These are phyloP conservation scores for Penicillium ochrochloron DNA, from an alignment of 495 filamentous ascomycete genomes.

Conservation along the genomic window DNA sequence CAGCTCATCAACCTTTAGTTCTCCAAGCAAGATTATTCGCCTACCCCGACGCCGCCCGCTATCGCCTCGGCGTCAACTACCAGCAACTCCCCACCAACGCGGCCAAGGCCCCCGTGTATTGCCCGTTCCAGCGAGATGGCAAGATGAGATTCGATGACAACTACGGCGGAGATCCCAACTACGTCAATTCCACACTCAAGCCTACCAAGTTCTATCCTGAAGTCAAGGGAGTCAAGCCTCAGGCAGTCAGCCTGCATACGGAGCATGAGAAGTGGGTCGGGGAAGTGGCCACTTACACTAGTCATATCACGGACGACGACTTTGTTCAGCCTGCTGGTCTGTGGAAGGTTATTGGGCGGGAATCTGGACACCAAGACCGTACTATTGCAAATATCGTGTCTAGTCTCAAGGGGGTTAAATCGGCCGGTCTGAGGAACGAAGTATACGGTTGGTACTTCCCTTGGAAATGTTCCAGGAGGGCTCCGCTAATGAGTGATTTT, in stretches of 20 bases:
- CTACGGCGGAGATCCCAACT: slow-evolving; percentile 66
- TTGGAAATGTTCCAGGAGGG: not conserved
- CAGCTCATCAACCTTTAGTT: slow-evolving; percentile 35
- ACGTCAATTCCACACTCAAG: slow-evolving; percentile 44
- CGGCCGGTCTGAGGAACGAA: slow-evolving; percentile 17
- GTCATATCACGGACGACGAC: slow-evolving; percentile 25
- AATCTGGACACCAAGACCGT: slow-evolving; percentile 62
- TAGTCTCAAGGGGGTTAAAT: slow-evolving; percentile 38
- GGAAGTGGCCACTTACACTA: slow-evolving; percentile 37
- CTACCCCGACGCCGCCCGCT: slow-evolving; percentile 69
- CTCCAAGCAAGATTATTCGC: slow-evolving; percentile 72
- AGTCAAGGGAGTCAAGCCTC: slow-evolving; percentile 13
- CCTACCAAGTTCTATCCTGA: slow-evolving; percentile 28
- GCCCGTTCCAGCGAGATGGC: slow-evolving; percentile 73
- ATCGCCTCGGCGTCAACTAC: slow-evolving; percentile 70
- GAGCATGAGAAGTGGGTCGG: slow-evolving; percentile 63
- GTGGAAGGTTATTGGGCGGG: slow-evolving; percentile 58
- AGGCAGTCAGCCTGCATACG: slow-evolving; percentile 29
- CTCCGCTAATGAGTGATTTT: not conserved
- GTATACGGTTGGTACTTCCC: slow-evolving; percentile 29
- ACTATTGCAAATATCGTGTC: slow-evolving; percentile 58
- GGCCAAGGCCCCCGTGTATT: slow-evolving; percentile 53
- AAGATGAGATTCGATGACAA: slow-evolving; percentile 64
- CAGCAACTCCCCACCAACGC: slow-evolving; percentile 53
- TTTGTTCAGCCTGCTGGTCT: slow-evolving; percentile 31